Evolutionary conservation across 2,329 filamentous ascomycete genomes (phyloP), one percentile per base, ranked within the genome.

Genomic region (Fusarium brachygibbosum): DNA sequence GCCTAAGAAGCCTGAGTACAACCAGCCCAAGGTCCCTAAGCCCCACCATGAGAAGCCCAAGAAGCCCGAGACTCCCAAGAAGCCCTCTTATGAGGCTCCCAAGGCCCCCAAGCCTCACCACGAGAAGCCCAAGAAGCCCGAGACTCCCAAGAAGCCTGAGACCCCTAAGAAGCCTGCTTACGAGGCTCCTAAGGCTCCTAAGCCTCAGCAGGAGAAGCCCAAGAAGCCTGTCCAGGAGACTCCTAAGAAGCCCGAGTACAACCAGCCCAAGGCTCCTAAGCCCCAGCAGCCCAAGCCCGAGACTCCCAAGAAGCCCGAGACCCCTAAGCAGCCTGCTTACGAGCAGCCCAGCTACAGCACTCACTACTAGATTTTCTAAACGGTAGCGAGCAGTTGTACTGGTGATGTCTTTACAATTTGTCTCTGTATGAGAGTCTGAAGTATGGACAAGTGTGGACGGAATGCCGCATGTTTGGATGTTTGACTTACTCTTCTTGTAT

Each of bases 401-500:
- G 12, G 5, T 45, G 10, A 4, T 16, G n/a, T 29, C n/a, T 19
- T 9, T 6, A 16, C 13, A n/a, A 9, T 19, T 14, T 19, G 42
- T 31, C 25, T 45, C 25, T 45, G 34, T 25, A 17, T 12, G 34
- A 48, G 57, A 58, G 34, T 41, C 34, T 49, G 34, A 21, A 23
- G 28, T 45, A 40, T 40, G 38, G 38, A 17, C 7, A 11, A 17
- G 49, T 6, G 21, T 38, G 45, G 34, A 40, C 38, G 29, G 53
- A 34, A 31, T 14, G 32, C 35, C 25, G 13, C 32, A 62, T 61
- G 32, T 42, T 37, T 60, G 40, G 41, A 49, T 25, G 13, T 40
- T 54, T 40, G 45, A 35, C 32, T 44, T 62, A 45, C 35, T 40
- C 45, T 62, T 62, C 57, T 61, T 45, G 32, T 40, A 61, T 19